Base-by-base conservation (phyloP, 2,329 filamentous ascomycete species). In the Claviceps humidiphila region DNA sequence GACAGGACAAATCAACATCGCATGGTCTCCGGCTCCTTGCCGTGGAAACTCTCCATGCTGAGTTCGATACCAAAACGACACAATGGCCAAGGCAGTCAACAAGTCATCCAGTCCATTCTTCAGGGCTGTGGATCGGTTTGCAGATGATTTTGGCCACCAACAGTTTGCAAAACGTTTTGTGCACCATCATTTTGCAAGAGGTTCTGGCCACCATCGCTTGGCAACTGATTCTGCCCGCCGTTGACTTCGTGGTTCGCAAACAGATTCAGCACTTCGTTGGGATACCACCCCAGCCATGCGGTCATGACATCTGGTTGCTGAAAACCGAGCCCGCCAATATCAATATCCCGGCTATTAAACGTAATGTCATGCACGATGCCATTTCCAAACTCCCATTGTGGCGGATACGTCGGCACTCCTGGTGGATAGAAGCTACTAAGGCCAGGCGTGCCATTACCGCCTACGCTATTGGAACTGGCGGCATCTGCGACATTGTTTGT, bases 281-380 rank as follows among this genome's bases (percentile, higher is more conserved):
- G 84, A 6, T 89, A 69, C 54, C 86, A 87, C 59, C 88, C 85
- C 11, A 89, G 70, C 84, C 85, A 90, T 3, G 68, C 68, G 0
- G 82, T 80, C 73, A 85, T 80, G 67, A 87, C 78, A 44, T 87
- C 84, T 16, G 81, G 77, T 1, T 70, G 68, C 1, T 71, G 69
- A 41, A 75, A 55, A 0, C 80, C 82, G 17, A 89, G 68, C 4
- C 78, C 71, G 24, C 77, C 80, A 73, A 90, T 84, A 57, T 90
- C 85, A 38, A 91, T 80, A 57, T 90, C 85, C 56, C 87, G 85
- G 54, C 80, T 84, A 62, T 88, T 81, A 57, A 90, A 87, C 55
- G 85, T 82, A 68, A 89, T 84, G 56, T 70, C 68, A 47, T 76
- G 70, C 55, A 71, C 68, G 51, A 62, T 68, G 7, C 65, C 64